phyloP scores from a whole-genome alignment of 352 stramenopile genomes.

The Globisporangium polare region DNA sequence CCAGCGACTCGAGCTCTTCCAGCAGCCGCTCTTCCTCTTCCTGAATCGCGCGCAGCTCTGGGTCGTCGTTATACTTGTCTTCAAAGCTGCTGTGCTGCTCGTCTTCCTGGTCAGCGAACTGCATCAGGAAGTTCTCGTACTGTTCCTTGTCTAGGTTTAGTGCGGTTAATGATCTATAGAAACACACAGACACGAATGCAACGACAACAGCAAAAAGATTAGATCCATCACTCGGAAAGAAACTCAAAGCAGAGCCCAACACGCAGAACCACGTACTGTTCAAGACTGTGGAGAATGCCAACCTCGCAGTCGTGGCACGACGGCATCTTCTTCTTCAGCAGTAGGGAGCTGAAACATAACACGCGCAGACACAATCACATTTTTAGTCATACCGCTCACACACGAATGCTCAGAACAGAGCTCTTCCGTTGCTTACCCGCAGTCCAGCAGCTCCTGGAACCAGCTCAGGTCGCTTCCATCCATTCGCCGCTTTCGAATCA shows the following conservation, averaged over 20 bases:
- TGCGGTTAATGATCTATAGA: slow-evolving; percentile 32
- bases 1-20: slow-evolving; percentile 48
- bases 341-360: slow-evolving; percentile 35
- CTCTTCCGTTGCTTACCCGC: slow-evolving; percentile 34
- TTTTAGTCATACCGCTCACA: background rate
- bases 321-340: slow-evolving; percentile 67
- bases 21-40: slow-evolving; percentile 56
- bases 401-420: background rate
- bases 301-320: slow-evolving; percentile 73
- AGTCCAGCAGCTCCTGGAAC: slow-evolving; percentile 81
- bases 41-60: slow-evolving; percentile 48
- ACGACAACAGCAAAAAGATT: too few relatives aligned
- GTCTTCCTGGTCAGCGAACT: slow-evolving; percentile 40
- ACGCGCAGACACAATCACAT: background rate
- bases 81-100: slow-evolving; percentile 25
- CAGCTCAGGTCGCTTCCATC: slow-evolving; percentile 73
- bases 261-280: too few relatives aligned
- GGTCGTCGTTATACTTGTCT: slow-evolving; percentile 39
- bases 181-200: background rate
- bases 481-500: slow-evolving; percentile 64
- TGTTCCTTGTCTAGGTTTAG: slow-evolving; percentile 45
- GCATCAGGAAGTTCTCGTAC: slow-evolving; percentile 51
- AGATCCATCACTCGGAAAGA: too few relatives aligned
- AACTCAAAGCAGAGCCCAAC: too few relatives aligned
- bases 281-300: slow-evolving; percentile 42